A percentile compares a stretch with the other conserved stretches of the same genome.
Evolutionary conservation across 768 basidiomycete species (phyloP).

Genomic region (Suillus discolor): DNA sequence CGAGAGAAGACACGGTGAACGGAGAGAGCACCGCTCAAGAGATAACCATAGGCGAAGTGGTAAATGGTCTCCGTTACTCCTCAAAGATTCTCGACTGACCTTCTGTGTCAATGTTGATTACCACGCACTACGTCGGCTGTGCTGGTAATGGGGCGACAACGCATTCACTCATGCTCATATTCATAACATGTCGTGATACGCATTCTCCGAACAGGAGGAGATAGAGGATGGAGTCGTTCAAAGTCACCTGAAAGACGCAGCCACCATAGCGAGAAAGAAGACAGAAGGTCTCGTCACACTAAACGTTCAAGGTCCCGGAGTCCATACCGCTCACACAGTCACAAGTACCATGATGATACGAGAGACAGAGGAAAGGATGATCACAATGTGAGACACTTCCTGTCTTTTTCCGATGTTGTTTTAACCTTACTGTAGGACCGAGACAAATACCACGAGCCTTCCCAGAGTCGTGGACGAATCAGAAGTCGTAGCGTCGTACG

Average conservation of each 20-base stretch:
- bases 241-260: conserved; percentile 23
- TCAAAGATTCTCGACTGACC: conserved; percentile 23
- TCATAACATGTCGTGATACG: conserved; percentile 7
- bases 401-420: neutral
- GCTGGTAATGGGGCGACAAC: conserved; percentile 22
- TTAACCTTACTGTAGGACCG: conserved; percentile 13
- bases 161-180: conserved; percentile 4
- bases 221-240: conserved; percentile 25
- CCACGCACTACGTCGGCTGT: conserved; percentile 16
- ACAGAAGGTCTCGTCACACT: conserved; percentile 11
- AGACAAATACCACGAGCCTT: conserved; percentile 8
- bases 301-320: conserved; percentile 28
- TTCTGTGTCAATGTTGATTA: conserved; percentile 26
- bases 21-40: conserved; percentile 7
- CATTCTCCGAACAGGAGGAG: conserved; percentile 17
- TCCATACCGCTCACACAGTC: conserved; percentile 16
- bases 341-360: neutral
- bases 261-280: conserved; percentile 15
- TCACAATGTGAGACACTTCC: neutral
- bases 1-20: conserved; percentile 11
- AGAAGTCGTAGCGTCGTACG: conserved; percentile 35
- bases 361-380: conserved; percentile 13
- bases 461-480: conserved; percentile 9
- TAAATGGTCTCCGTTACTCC: conserved; percentile 18
- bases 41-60: conserved; percentile 21